These are phyloP conservation scores for Avena eriantha DNA, from an alignment of 176 grass and related monocot genomes.

Conservation along the genomic window DNA sequence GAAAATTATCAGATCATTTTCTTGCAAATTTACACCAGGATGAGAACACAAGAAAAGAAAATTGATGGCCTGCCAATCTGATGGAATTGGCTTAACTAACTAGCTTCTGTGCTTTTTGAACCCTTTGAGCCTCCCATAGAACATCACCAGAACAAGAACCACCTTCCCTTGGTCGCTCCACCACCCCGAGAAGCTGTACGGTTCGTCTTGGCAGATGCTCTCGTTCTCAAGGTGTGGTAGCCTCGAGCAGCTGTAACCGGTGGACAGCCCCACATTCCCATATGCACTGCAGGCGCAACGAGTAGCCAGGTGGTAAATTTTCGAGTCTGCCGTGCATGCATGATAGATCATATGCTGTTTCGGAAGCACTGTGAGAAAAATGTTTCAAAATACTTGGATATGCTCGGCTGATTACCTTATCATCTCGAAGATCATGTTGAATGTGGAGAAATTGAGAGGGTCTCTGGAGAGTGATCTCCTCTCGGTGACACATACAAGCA, in stretches of 20 bases:
- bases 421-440: slow-evolving; percentile 77
- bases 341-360: neutral
- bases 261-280: slow-evolving; percentile 76
- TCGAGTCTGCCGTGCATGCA: neutral
- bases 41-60: neutral
- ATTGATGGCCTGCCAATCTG: neutral
- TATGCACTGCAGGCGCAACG: slow-evolving; percentile 46
- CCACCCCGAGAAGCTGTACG: slow-evolving; percentile 66
- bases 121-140: slow-evolving; percentile 71
- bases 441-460: slow-evolving; percentile 81
- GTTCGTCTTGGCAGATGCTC: slow-evolving; percentile 49
- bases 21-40: neutral
- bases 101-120: slow-evolving; percentile 39
- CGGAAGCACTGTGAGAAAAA: neutral
- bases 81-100: neutral
- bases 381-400: neutral
- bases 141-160: slow-evolving; percentile 63
- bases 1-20: neutral
- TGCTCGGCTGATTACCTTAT: slow-evolving; percentile 45
- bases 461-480: slow-evolving; percentile 62
- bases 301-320: neutral
- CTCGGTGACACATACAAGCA: slow-evolving; percentile 70
- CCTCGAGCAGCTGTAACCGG: slow-evolving; percentile 67
- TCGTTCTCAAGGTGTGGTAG: slow-evolving; percentile 41
- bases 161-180: slow-evolving; percentile 85